Evolutionary conservation across 2,329 filamentous ascomycete species (phyloP).

Genomic region (Colletotrichum chlorophyti): DNA sequence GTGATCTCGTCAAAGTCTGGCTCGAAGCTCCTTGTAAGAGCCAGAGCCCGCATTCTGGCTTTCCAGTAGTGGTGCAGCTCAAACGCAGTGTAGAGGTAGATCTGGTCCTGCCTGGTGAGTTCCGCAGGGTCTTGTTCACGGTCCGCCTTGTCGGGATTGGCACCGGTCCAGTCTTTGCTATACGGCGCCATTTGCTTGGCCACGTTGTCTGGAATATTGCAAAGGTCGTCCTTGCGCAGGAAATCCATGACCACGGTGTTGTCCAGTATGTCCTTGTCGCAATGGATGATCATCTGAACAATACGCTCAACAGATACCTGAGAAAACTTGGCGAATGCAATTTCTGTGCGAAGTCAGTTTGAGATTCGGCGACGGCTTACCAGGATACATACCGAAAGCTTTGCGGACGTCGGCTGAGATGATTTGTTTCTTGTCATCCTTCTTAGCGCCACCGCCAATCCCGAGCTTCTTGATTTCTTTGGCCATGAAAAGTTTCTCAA

Average conservation of each 20-base stretch:
- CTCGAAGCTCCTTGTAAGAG: slow-evolving; percentile 84
- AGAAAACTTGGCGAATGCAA: slow-evolving; percentile 94
- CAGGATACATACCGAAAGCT: slow-evolving; percentile 70
- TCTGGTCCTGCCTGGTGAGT: slow-evolving; percentile 92
- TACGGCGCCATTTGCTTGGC: slow-evolving; percentile 93
- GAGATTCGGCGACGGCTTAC: neutral
- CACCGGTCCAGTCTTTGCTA: slow-evolving; percentile 94
- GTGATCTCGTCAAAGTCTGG: slow-evolving; percentile 91
- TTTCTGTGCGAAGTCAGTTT: slow-evolving; percentile 58
- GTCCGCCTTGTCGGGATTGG: slow-evolving; percentile 77
- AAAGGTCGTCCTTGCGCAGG: slow-evolving; percentile 88
- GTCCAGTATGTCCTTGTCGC: slow-evolving; percentile 86
- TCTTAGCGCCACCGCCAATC: slow-evolving; percentile 68
- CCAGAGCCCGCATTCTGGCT: slow-evolving; percentile 90
- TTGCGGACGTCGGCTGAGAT: slow-evolving; percentile 91
- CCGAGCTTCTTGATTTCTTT: slow-evolving; percentile 94
- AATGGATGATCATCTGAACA: slow-evolving; percentile 93
- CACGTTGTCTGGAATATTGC: slow-evolving; percentile 89
- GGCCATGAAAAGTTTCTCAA: slow-evolving; percentile 96
- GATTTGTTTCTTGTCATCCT: slow-evolving; percentile 96
- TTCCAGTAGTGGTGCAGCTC: slow-evolving; percentile 99
- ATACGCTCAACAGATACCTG: slow-evolving; percentile 82
- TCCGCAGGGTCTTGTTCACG: slow-evolving; percentile 88
- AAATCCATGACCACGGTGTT: slow-evolving; percentile 97
- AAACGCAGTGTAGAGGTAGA: slow-evolving; percentile 91